Evolutionary conservation across 2,329 filamentous ascomycete species (phyloP).

Genomic region (Cytospora schulzeri): DNA sequence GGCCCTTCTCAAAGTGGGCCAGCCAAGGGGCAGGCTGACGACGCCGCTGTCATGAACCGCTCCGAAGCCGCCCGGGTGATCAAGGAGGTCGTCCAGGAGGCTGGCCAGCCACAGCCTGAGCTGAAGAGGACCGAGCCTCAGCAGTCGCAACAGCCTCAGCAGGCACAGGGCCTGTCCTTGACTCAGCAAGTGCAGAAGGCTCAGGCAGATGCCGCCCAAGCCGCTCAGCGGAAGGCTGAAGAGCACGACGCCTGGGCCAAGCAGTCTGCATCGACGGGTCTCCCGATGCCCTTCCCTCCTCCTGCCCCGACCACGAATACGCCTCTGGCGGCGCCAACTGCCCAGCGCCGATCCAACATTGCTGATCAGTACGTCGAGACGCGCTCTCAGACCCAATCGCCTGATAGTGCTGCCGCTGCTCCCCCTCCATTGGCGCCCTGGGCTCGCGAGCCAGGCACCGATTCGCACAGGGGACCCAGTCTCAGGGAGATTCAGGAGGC

Average conservation of each 20-base stretch:
- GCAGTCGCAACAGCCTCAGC: conserved; percentile 30
- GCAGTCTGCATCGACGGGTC: conserved; percentile 58
- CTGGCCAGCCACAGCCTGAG: conserved; percentile 29
- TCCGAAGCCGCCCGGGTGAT: conserved; percentile 25
- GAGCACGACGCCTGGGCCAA: conserved; percentile 52
- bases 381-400: conserved; percentile 78
- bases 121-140: conserved; percentile 29
- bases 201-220: conserved; percentile 47
- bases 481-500: conserved; percentile 96
- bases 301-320: conserved; percentile 76
- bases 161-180: conserved; percentile 63
- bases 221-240: conserved; percentile 55
- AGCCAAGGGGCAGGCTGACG: conserved; percentile 28
- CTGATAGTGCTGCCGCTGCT: conserved; percentile 51
- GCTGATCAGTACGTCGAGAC: conserved; percentile 67
- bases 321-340: conserved; percentile 84
- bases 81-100: conserved; percentile 29
- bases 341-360: conserved; percentile 81
- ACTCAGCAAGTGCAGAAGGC: conserved; percentile 86
- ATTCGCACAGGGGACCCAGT: conserved; percentile 79
- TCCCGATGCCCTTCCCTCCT: conserved; percentile 75
- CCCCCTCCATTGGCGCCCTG: conserved; percentile 85
- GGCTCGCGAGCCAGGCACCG: conserved; percentile 80
- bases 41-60: conserved; percentile 11
- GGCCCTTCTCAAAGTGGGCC: conserved; percentile 29